A percentile compares a stretch with the other conserved stretches of the same genome.
Evolutionary conservation across 2,329 filamentous ascomycete genomes (phyloP).

Genomic region (Bipolaris victoriae): DNA sequence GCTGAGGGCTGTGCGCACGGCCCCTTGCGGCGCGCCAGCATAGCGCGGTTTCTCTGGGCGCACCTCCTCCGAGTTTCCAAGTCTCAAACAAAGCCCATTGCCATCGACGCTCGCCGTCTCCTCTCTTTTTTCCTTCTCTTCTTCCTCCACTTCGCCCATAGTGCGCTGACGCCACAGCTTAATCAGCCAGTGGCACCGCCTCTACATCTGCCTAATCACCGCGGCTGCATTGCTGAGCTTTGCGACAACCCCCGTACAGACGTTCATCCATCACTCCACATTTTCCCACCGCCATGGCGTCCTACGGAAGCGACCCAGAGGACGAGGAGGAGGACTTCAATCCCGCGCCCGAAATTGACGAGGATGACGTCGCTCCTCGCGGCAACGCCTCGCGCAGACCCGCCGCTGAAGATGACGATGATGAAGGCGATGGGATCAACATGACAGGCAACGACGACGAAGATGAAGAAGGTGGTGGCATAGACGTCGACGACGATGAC

Average conservation of each 20-base stretch:
- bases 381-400: constrained; percentile 36
- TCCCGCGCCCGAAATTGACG: constrained; percentile 74
- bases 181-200: not conserved
- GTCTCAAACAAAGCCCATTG: constrained; percentile 28
- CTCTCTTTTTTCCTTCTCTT: constrained; percentile 9
- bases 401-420: constrained; percentile 46
- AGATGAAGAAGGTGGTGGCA: constrained; percentile 60
- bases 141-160: constrained; percentile 1
- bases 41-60: constrained; percentile 32
- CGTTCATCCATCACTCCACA: constrained; percentile 12
- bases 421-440: constrained; percentile 43
- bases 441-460: constrained; percentile 50
- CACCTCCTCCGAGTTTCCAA: constrained; percentile 24
- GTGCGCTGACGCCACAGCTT: not conserved
- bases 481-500: constrained; percentile 61
- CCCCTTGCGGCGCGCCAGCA: constrained; percentile 11
- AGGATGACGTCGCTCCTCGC: constrained; percentile 53
- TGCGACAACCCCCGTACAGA: constrained; percentile 16
- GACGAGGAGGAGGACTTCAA: constrained; percentile 87
- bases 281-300: constrained; percentile 33
- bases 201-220: constrained; percentile 2
- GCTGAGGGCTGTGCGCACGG: constrained; percentile 16
- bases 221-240: constrained; percentile 12
- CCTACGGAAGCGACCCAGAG: constrained; percentile 38
- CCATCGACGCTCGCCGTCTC: constrained; percentile 20